Percentiles rank a stretch among this genome's conserved stretches.
These are phyloP conservation scores for Phalaenopsis aphrodite DNA, from an alignment of 106 monocot species.

Conservation along the genomic window DNA sequence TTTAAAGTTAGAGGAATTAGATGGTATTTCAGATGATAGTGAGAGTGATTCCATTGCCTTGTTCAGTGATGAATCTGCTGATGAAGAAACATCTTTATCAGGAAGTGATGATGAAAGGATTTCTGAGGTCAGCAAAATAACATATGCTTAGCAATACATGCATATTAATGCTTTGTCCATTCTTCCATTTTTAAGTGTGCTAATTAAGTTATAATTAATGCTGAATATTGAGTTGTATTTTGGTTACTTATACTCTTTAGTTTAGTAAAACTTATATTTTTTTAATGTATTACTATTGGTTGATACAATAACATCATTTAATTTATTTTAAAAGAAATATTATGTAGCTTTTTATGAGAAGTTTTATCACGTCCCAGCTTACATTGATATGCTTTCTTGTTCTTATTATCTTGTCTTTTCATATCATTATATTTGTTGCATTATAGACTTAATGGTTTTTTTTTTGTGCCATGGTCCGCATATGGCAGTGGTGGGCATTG, in stretches of 20 bases:
- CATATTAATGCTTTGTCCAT: neutral
- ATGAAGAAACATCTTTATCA: conserved; percentile 2
- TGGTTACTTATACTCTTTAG: neutral
- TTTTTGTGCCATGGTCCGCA: neutral
- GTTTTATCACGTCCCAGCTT: neutral
- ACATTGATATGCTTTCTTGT: neutral
- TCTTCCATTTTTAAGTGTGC: neutral
- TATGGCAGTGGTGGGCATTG: neutral
- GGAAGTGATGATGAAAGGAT: conserved; percentile 9
- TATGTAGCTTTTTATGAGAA: neutral
- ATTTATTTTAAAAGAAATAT: neutral
- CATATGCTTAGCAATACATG: neutral
- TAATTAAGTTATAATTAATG: neutral
- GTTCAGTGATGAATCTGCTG: neutral
- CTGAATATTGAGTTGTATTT: neutral
- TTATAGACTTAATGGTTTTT: neutral
- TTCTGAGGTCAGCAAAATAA: conserved; percentile 4
- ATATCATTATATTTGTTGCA: neutral
- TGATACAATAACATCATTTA: neutral
- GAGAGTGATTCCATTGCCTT: neutral
- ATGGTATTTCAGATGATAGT: neutral
- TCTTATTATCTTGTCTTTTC: neutral
- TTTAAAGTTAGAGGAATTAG: neutral
- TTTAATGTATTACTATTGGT: neutral
- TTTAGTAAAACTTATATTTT: neutral